Conservation (phyloP, 768 basidiomycete species). For the Mycena pura region DNA sequence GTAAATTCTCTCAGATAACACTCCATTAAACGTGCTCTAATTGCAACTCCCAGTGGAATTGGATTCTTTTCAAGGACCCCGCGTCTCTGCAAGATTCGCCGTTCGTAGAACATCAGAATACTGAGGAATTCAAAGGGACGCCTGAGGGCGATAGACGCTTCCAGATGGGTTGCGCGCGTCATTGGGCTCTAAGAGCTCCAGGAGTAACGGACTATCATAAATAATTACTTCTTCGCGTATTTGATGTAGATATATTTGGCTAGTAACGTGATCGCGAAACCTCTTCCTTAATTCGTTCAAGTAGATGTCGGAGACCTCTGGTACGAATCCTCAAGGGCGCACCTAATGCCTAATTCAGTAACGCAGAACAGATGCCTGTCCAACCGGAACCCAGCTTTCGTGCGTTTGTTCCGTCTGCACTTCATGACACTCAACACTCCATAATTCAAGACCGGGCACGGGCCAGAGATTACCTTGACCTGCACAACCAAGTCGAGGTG, state of each 20-base stretch:
- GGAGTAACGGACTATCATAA: constrained; percentile 20
- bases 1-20: constrained; percentile 29
- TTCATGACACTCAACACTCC: constrained; percentile 15
- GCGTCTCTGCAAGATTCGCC: constrained; percentile 19
- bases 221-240: neutral
- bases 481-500: constrained; percentile 93
- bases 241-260: no score
- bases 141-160: constrained; percentile 18
- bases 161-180: constrained; percentile 24
- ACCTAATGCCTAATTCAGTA: constrained; percentile 9
- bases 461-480: constrained; percentile 76
- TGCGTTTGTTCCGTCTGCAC: constrained; percentile 33
- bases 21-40: constrained; percentile 24
- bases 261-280: constrained; percentile 13
- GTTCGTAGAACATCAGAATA: constrained; percentile 18
- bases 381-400: constrained; percentile 35
- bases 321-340: neutral
- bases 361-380: constrained; percentile 19
- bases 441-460: constrained; percentile 41
- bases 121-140: constrained; percentile 3
- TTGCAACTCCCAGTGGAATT: constrained; percentile 21
- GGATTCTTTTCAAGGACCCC: constrained; percentile 32
- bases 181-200: constrained; percentile 33
- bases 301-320: constrained; percentile 13
- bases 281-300: neutral